Percentiles rank a stretch among this genome's conserved stretches.
Evolutionary conservation across 352 stramenopile species (phyloP).

Genomic region (Elongisporangium prolatum): DNA sequence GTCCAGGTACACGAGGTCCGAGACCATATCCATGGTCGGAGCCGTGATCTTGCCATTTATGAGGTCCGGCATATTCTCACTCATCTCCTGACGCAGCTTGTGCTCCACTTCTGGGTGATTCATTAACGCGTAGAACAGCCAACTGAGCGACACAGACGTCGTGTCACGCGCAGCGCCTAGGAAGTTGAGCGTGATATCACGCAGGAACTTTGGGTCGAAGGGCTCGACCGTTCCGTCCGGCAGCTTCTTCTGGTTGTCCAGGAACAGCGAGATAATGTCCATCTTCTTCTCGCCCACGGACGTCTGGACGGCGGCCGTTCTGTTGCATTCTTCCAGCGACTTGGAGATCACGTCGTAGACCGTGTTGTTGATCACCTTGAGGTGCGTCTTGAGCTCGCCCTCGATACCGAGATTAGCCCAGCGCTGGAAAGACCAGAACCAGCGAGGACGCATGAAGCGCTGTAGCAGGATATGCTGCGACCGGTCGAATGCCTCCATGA

Average conservation of each 20-base stretch:
- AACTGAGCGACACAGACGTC: constrained; percentile 50
- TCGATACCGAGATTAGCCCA: constrained; percentile 28
- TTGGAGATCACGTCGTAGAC: constrained; percentile 15
- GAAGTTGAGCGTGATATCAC: constrained; percentile 67
- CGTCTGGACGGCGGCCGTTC: constrained; percentile 1
- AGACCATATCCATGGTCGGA: constrained; percentile 40
- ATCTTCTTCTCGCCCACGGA: constrained; percentile 3
- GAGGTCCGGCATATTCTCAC: constrained; percentile 21
- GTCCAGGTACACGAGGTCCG: constrained; percentile 37
- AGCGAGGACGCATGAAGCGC: constrained; percentile 36
- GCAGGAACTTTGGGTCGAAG: constrained; percentile 42
- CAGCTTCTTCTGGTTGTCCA: constrained; percentile 5
- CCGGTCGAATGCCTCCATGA: constrained; percentile 37
- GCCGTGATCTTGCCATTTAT: constrained; percentile 10
- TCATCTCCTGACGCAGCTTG: constrained; percentile 42
- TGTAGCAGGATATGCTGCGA: constrained; percentile 27
- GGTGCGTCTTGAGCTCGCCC: constrained; percentile 15
- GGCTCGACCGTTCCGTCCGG: constrained; percentile 14
- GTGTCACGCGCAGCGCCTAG: constrained; percentile 65
- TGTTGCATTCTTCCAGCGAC: constrained; percentile 11
- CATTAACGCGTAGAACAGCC: constrained; percentile 69
- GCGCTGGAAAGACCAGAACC: constrained; percentile 44
- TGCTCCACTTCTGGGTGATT: constrained; percentile 42
- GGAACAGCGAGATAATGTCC: constrained; percentile 10
- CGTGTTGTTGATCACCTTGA: constrained; percentile 15